A percentile compares a stretch with the other conserved stretches of the same genome.
phyloP scores from a whole-genome alignment of 305 asterid genomes.

The Euphrasia arctica region DNA sequence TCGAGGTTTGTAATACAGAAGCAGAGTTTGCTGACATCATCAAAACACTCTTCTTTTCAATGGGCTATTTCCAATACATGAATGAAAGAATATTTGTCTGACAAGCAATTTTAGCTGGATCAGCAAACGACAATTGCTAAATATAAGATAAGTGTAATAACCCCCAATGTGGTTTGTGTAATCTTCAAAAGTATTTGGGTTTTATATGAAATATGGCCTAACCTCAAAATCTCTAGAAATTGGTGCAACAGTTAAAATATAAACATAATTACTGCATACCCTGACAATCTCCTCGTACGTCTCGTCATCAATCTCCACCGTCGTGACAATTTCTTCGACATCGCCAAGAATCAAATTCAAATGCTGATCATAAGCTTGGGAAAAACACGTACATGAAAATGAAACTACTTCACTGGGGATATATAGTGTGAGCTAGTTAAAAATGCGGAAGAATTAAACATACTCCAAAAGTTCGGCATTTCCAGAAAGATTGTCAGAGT shows the following conservation, averaged over 20 bases:
- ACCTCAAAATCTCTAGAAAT: background rate
- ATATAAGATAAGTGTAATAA: too few relatives aligned
- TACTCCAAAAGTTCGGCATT: too few relatives aligned
- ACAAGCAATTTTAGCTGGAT: too few relatives aligned
- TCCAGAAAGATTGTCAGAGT: too few relatives aligned
- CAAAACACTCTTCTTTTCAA: too few relatives aligned
- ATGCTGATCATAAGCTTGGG: slow-evolving; percentile 87
- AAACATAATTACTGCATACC: slow-evolving; percentile 34
- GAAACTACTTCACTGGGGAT: background rate
- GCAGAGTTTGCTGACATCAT: too few relatives aligned
- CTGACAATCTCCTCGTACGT: slow-evolving; percentile 80
- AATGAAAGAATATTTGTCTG: too few relatives aligned
- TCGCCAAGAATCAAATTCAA: slow-evolving; percentile 82
- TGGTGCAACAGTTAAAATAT: slow-evolving; percentile 3
- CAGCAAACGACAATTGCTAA: too few relatives aligned
- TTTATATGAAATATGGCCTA: background rate
- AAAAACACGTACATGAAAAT: slow-evolving; percentile 5
- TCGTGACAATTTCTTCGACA: slow-evolving; percentile 73
- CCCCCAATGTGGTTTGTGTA: too few relatives aligned
- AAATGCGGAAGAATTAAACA: background rate
- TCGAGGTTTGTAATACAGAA: too few relatives aligned
- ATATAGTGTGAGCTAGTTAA: background rate
- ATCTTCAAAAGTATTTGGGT: too few relatives aligned
- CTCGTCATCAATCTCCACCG: slow-evolving; percentile 79
- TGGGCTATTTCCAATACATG: too few relatives aligned